Base-by-base conservation (phyloP, 2,329 filamentous ascomycete species). In the Pseudocercospora macadamiae region DNA sequence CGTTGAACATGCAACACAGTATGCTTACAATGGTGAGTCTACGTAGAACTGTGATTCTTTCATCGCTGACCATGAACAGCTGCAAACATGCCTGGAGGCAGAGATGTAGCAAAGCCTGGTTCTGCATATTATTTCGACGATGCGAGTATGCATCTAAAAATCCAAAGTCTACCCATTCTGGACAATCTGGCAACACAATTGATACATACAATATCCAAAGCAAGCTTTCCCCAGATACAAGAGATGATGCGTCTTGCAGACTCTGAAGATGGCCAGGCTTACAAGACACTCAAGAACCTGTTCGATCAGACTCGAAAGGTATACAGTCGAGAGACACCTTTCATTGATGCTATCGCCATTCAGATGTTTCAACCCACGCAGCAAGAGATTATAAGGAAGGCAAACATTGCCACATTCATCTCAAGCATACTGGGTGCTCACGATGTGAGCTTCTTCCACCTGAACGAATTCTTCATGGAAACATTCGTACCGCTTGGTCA, bases 371-470 rank as follows among this genome's bases (percentile, higher is more conserved):
- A 72, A 37, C 70, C 72, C 7, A 65, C 63, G 3, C 83, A 88
- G 66, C 75, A 86, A 37, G 83, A 84, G 57, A 82, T 82, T 45
- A 83, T 88, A 55, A 80, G 84, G 55, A 87, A 84, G 69, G 84
- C 85, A 37, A 89, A 89, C 64, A 75, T 87, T 49, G 86, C 86
- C 9, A 86, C 85, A 0, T 88, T 87, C 67, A 81, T 86, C 25
- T 84, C 83, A 0, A 84, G 82, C 61, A 82, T 88, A 23, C 86
- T 89, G 66, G 83, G 84, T 14, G 69, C 71, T 3, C 82, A 85
- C 65, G 84, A 86, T 69, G 83, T 88, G 60, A 83, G 83, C 8
- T 87, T 88, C 65, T 83, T 82, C 49, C 83, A 87, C 62, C 73
- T 88, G 42, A 85, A 88, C 66, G 81, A 86, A 44, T 79, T 82